Conservation (phyloP, 176 grass and related monocot species). For the Tillandsia fasciculata region DNA sequence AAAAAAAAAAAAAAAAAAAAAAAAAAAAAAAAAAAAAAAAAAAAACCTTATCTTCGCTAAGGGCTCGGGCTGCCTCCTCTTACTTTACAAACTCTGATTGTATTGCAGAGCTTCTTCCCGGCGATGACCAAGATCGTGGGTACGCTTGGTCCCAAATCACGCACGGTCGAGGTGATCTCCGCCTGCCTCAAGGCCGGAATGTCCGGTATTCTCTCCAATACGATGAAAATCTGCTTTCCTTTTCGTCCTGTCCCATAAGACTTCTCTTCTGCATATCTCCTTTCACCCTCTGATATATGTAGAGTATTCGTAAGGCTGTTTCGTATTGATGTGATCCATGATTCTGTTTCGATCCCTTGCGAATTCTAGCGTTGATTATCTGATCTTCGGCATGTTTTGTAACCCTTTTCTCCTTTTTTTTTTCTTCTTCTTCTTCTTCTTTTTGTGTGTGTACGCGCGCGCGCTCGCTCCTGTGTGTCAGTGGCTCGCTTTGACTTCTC, state of each 20-base stretch:
- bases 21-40: too few species aligned
- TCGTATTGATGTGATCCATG: neutral
- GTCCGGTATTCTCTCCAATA: slow-evolving; percentile 46
- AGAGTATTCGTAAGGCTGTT: neutral
- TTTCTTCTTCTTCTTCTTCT: too few species aligned
- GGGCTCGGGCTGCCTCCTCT: too few species aligned
- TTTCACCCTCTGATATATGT: neutral
- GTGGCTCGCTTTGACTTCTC: slow-evolving; percentile 99
- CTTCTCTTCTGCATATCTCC: neutral
- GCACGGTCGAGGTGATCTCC: slow-evolving; percentile 85
- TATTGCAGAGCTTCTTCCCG: slow-evolving; percentile 74
- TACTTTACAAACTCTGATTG: neutral
- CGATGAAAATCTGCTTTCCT: neutral
- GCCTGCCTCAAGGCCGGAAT: slow-evolving; percentile 96
- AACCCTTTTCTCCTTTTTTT: too few species aligned
- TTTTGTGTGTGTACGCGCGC: too few species aligned
- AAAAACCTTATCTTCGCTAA: too few species aligned
- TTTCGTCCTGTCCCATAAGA: neutral
- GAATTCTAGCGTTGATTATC: slow-evolving; percentile 7
- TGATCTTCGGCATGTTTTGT: neutral
- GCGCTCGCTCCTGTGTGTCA: neutral
- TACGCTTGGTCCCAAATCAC: slow-evolving; percentile 86
- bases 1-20: too few species aligned
- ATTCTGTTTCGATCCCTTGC: neutral
- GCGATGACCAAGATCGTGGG: slow-evolving; percentile 99